These are phyloP conservation scores for Ballota nigra DNA, from an alignment of 257 asterid species.

Conservation along the genomic window DNA sequence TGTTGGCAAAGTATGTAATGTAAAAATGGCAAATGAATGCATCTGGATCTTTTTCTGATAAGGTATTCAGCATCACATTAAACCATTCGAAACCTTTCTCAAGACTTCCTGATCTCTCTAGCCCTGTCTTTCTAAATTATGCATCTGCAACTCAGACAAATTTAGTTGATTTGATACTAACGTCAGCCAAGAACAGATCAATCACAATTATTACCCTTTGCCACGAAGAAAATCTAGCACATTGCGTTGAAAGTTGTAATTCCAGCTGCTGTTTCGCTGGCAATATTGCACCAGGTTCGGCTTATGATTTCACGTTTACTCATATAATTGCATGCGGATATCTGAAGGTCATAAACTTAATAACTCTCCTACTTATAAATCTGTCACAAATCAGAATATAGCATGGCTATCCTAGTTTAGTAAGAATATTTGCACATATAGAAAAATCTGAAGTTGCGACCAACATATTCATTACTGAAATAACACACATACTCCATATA, in stretches of 20 bases:
- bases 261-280: too few relatives aligned
- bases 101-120: conserved; percentile 74
- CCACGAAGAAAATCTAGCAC: too few relatives aligned
- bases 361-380: too few relatives aligned
- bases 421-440: background rate
- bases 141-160: conserved; percentile 59
- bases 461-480: background rate
- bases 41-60: conserved; percentile 70
- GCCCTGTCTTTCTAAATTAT: conserved; percentile 82
- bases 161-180: background rate
- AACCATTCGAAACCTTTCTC: conserved; percentile 89
- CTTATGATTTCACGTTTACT: too few relatives aligned
- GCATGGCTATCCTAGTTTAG: too few relatives aligned
- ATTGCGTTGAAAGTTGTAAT: too few relatives aligned
- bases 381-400: too few relatives aligned
- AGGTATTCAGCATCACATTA: conserved; percentile 57
- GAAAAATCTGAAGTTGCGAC: background rate
- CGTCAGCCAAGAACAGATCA: background rate
- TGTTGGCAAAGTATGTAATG: conserved; percentile 85
- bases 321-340: too few relatives aligned
- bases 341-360: too few relatives aligned
- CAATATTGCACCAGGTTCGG: too few relatives aligned
- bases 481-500: background rate
- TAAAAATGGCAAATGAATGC: conserved; percentile 94
- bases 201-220: background rate